Evolutionary conservation across 2,329 filamentous ascomycete genomes (phyloP), one percentile per base, ranked within the genome.

Genomic region (Cladosporium cucumerinum): DNA sequence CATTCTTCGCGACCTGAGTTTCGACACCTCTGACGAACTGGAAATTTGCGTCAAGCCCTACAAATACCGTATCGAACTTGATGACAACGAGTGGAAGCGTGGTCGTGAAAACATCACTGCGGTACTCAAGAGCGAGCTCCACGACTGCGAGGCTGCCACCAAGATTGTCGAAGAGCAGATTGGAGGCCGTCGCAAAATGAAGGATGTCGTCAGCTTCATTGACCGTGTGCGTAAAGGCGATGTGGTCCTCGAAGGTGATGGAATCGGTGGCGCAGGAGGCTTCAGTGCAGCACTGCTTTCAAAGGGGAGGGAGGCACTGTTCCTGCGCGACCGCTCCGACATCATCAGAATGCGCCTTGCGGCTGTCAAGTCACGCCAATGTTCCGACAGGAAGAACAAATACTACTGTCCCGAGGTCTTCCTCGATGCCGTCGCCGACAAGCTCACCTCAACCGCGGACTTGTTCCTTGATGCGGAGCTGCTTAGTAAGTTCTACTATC

Each of bases 21-120:
- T 97, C 79, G 95, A 94, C 78, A 99, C 96, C 1, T 95, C 91
- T 68, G 96, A 99, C 73, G 95, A 98, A 78, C 91, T 99, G 0
- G 95, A 99, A 78, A 98, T 98, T 75, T 99, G 94, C 75, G 96
- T 99, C 79, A 99, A 99, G 78, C 95, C 96, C 0, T 99, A 94
- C 82, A 99, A 99, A 76, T 98, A 94, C 71, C 93, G 97, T 68
- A 96, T 99, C 65, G 95, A 99, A 72, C 88, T 99, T 52, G 92
- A 97, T 73, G 91, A 93, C 46, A 84, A 87, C 8, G 96, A 99
- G 76, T 99, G 95, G 95, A 78, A 83, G 3, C 87, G 90, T 66
- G 93, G 93, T 0, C 85, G 94, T 60, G 93, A 97, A 54, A 95
- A 96, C 71, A 89, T 94, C 1, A 85, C 87, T 46, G 84, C 82